Base-by-base conservation (phyloP, 495 filamentous ascomycete genomes). In the Podospora anserina region DNA sequence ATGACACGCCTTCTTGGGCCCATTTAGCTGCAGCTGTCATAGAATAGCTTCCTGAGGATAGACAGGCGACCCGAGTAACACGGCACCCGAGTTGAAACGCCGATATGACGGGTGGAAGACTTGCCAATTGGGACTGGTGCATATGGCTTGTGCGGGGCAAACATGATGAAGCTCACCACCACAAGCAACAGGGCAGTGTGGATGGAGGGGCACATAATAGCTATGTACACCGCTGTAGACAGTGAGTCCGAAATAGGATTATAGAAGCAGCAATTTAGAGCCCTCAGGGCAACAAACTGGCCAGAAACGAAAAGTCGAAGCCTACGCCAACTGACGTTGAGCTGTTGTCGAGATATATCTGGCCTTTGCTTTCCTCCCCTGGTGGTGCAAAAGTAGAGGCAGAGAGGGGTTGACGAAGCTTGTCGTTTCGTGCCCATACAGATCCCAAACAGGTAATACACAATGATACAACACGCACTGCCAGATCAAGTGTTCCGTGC, bases 381-480 rank as follows among this genome's bases (percentile, higher is more conserved):
- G 55, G 55, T 9, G 7, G 13, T 20, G 55, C 13, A 58, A 58
- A 58, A 20, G 23, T 5, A 58, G 23, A n/a, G 55, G 6, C 3
- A n/a, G 55, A 18, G 55, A 58, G 55, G 55, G 55, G 55, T 58
- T 20, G 55, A 19, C 55, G 39, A 49, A 49, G 39, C 39, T 49
- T 49, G 7, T 16, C 39, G 39, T 49, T 49, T 49, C 39, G 39
- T 49, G 39, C 9, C 39, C 9, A 2, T 49, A 49, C 39, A 49
- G 9, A 49, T 13, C 2, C 39, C 39, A 49, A 49, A 49, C 39
- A 11, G 13, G 7, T 49, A 49, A 49, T 49, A 49, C 39, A 49
- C 9, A 11, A 49, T 49, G 39, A 16, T 49, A 49, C 2, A 49
- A 3, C 9, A 49, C 30, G 30, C 9, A 49, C 9, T 49, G 9